phyloP scores from a whole-genome alignment of 352 stramenopile species.

The Phytophthora sojae region DNA sequence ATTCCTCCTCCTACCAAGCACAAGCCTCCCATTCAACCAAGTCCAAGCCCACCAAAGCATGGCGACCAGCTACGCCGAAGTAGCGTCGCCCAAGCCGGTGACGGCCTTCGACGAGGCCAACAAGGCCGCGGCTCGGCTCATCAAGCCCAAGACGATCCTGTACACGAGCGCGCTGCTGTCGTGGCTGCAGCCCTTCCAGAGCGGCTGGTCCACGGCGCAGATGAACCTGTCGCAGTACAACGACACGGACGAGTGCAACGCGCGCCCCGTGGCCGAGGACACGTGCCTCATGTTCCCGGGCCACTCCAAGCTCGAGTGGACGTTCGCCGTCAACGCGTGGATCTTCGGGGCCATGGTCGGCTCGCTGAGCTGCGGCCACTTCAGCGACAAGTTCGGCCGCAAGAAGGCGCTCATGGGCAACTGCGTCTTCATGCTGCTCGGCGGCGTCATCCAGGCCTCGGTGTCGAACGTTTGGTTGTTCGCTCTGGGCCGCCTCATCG shows the following conservation, averaged over 20 bases:
- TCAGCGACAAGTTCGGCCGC: constrained; percentile 37
- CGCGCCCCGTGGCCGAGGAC: constrained; percentile 11
- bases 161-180: constrained; percentile 16
- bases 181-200: constrained; percentile 20
- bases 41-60: constrained; percentile 4
- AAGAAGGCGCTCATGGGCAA: constrained; percentile 27
- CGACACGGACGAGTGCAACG: constrained; percentile 24
- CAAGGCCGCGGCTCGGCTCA: constrained; percentile 19
- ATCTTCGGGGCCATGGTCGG: constrained; percentile 63
- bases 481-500: constrained; percentile 44
- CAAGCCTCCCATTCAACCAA: not conserved
- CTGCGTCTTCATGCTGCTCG: constrained; percentile 47
- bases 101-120: constrained; percentile 23
- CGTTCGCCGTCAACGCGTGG: constrained; percentile 44
- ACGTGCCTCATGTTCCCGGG: constrained; percentile 24
- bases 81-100: constrained; percentile 7
- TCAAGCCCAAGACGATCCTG: constrained; percentile 16
- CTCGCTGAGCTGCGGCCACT: constrained; percentile 39
- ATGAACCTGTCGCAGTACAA: constrained; percentile 26
- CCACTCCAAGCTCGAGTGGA: constrained; percentile 12
- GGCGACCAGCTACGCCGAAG: constrained; percentile 10
- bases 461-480: constrained; percentile 32
- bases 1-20: constrained; percentile 7
- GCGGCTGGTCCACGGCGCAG: constrained; percentile 22
- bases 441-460: constrained; percentile 38